Percentiles rank a stretch among this genome's conserved stretches.
These are phyloP conservation scores for Kwoniella europaea DNA, from an alignment of 768 basidiomycete genomes.

Conservation along the genomic window DNA sequence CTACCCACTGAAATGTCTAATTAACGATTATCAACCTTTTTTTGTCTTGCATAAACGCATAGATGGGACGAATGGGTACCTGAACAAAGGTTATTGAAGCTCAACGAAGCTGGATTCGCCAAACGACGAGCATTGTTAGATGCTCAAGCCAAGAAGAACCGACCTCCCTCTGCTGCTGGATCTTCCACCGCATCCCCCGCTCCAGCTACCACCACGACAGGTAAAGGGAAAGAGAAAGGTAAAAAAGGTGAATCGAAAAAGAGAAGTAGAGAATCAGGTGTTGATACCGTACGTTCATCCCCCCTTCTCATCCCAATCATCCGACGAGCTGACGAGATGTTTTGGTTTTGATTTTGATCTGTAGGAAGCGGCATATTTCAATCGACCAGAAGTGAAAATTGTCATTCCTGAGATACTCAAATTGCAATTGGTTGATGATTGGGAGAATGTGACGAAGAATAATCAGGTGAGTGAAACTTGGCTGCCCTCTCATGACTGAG, in stretches of 20 bases:
- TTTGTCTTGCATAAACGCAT: background rate
- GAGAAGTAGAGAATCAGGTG: slow-evolving; percentile 62
- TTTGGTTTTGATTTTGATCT: background rate
- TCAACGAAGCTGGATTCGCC: slow-evolving; percentile 76
- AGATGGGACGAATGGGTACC: slow-evolving; percentile 99
- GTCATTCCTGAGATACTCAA: slow-evolving; percentile 89
- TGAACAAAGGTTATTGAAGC: slow-evolving; percentile 76
- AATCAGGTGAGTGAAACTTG: slow-evolving; percentile 67
- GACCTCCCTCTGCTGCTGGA: slow-evolving; percentile 56
- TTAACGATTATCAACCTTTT: background rate
- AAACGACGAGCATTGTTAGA: slow-evolving; percentile 72
- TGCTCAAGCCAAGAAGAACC: slow-evolving; percentile 59
- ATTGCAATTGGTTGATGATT: slow-evolving; percentile 88
- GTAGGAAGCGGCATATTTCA: slow-evolving; percentile 73
- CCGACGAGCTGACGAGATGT: background rate
- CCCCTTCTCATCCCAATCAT: background rate
- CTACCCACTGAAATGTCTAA: background rate
- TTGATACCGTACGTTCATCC: slow-evolving; percentile 48
- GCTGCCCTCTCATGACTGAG: too few relatives aligned
- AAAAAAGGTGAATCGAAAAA: slow-evolving; percentile 65
- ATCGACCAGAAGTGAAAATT: slow-evolving; percentile 87
- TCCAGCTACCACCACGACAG: slow-evolving; percentile 14
- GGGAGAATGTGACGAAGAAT: slow-evolving; percentile 96
- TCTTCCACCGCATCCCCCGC: slow-evolving; percentile 29
- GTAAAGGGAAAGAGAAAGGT: slow-evolving; percentile 52